Base-by-base conservation (phyloP, 1,284 basidiomycete genomes). In the Wallemia mellicola region DNA sequence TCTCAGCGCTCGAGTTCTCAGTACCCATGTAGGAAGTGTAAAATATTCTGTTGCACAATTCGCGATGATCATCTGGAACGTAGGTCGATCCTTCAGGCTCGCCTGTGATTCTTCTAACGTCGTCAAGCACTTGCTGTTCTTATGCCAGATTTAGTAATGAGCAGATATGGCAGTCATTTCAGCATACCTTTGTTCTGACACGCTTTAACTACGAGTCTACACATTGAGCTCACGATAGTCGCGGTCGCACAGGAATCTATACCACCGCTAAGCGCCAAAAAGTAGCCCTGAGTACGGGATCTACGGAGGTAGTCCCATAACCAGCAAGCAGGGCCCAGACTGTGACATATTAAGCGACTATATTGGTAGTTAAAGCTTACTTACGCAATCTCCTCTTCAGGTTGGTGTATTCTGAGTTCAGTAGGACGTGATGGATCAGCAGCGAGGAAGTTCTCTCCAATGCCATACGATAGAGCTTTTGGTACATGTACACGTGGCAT, bases 21-120 rank as follows among this genome's bases (percentile, higher is more conserved):
- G 92, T 98, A 14, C 92, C 92, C 94, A 98, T 98, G 71, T 95
- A 98, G 71, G 88, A 95, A 0, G 92, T 95, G 68, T 96, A 88
- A 74, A 99, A 95, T 61, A 96, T 80, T 28, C 87, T 76, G 60
- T 74, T 75, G 57, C 80, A 79, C 64, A 96, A 87, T 67, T 96
- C 94, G 61, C 76, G 77, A 0, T 91, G 79, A 67, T 94, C 86
- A 0, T 76, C 75, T 1, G 92, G 94, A 25, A 86, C 67, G 69
- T 95, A 98, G 0, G 70, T 71, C 2, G 86, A 89, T 63, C 77
- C 79, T 58, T 81, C 79, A 0, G 81, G 76, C 67, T 91, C 86
- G 22, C 88, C 86, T 1, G 76, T 78, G 64, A 98, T 92, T 30
- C 89, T 77, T 25, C 88, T 76, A 0, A 89, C 89, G 68, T 99